phyloP scores from a whole-genome alignment of 106 monocot genomes.

The Iris macrosiphon region DNA sequence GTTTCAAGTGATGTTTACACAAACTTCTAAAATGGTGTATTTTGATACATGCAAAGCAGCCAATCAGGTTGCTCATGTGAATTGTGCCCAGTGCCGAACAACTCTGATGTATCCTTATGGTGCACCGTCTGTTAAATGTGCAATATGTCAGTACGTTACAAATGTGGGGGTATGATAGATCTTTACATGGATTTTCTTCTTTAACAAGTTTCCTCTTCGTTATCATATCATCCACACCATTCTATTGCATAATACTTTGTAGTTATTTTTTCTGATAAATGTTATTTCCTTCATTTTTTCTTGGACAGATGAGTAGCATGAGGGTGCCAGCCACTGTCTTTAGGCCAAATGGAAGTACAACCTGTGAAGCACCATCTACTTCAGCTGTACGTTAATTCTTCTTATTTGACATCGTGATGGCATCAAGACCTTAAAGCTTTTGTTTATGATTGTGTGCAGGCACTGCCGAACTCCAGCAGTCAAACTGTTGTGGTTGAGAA shows the following conservation, averaged over 20 bases:
- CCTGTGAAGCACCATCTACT: slow-evolving; percentile 19
- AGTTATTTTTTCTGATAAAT: no score
- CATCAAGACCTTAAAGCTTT: background rate
- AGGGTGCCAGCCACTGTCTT: slow-evolving; percentile 21
- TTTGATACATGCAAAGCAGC: slow-evolving; percentile 15
- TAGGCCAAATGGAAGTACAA: slow-evolving; percentile 32
- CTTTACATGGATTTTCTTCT: background rate
- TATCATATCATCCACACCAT: no score
- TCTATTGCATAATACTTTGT: no score
- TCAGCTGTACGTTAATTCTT: slow-evolving; percentile 35
- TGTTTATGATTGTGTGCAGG: no score
- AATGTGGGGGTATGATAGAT: slow-evolving; percentile 31
- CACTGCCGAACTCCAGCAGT: slow-evolving; percentile 16
- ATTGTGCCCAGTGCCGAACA: slow-evolving; percentile 50
- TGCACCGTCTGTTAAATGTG: slow-evolving; percentile 60
- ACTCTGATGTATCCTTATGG: slow-evolving; percentile 58
- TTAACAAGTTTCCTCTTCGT: background rate
- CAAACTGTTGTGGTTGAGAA: slow-evolving; percentile 71
- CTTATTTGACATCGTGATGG: background rate
- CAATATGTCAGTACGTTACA: slow-evolving; percentile 54
- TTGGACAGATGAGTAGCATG: slow-evolving; percentile 17
- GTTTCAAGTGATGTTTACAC: background rate
- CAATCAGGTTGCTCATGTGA: slow-evolving; percentile 55
- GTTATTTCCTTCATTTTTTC: background rate
- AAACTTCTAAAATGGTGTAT: background rate